phyloP scores from a whole-genome alignment of 2,329 filamentous ascomycete genomes.

The Dichotomopilus funicola region DNA sequence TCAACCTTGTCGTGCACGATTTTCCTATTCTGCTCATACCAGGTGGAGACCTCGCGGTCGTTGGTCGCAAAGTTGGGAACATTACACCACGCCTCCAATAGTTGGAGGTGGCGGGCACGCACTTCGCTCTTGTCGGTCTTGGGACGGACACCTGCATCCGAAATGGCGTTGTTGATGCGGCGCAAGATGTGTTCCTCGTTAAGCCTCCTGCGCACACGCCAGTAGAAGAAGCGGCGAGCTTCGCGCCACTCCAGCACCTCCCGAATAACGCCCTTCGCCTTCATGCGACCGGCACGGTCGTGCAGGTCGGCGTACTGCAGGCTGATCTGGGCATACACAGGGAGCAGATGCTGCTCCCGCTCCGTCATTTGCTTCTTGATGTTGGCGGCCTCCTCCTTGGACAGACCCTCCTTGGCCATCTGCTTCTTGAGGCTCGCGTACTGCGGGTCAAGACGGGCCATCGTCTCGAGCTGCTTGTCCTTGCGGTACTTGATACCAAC shows the following conservation, averaged over 20 bases:
- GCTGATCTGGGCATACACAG: constrained; percentile 92
- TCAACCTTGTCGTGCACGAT: constrained; percentile 78
- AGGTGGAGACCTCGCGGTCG: constrained; percentile 78
- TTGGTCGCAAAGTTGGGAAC: constrained; percentile 69
- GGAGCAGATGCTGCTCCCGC: constrained; percentile 82
- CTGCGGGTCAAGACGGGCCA: constrained; percentile 82
- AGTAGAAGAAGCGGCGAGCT: constrained; percentile 97
- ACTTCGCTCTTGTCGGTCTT: constrained; percentile 39
- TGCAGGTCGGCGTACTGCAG: constrained; percentile 95
- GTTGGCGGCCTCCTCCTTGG: constrained; percentile 65
- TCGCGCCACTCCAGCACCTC: constrained; percentile 78
- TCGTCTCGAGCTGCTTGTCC: constrained; percentile 94
- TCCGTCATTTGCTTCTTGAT: constrained; percentile 79
- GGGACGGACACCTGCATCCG: constrained; percentile 31
- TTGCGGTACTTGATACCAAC: constrained; percentile 98
- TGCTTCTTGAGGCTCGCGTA: constrained; percentile 82
- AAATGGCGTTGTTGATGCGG: constrained; percentile 57
- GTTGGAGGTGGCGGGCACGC: constrained; percentile 63
- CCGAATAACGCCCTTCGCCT: constrained; percentile 93
- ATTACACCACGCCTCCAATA: constrained; percentile 76
- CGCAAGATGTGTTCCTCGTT: constrained; percentile 97
- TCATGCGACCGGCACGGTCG: constrained; percentile 94
- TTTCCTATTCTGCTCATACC: constrained; percentile 95
- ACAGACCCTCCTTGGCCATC: constrained; percentile 55
- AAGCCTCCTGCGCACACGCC: constrained; percentile 91